phyloP scores from a whole-genome alignment of 2,329 filamentous ascomycete species.

The Fusarium torulosum region DNA sequence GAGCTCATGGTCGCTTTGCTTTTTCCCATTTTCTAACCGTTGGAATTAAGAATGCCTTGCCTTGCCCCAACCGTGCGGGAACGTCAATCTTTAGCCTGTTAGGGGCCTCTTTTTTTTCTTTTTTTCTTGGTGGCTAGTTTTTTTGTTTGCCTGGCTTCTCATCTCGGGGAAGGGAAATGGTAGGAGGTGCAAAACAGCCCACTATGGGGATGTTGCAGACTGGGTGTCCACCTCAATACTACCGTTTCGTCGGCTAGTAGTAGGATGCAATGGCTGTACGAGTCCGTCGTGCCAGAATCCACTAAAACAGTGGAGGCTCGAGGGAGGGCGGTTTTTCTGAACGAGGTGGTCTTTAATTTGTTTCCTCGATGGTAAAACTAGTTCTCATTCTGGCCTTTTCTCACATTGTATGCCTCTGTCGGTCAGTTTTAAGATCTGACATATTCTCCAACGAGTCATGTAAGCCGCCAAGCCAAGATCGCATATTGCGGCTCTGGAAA shows the following conservation, averaged over 20 bases:
- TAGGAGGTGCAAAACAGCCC: constrained; percentile 15
- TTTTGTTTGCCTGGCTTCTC: not conserved
- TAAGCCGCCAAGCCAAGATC: constrained; percentile 11
- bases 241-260: constrained; percentile 5
- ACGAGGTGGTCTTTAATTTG: too few relatives aligned
- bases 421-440: not conserved
- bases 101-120: not conserved
- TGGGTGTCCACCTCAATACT: constrained; percentile 22
- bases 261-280: not conserved
- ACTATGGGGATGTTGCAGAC: constrained; percentile 2
- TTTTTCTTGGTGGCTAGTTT: not conserved
- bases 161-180: not conserved
- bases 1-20: not conserved
- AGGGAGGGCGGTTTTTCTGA: too few relatives aligned
- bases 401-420: too few relatives aligned
- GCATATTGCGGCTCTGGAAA: constrained; percentile 7
- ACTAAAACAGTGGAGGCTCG: too few relatives aligned
- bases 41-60: not conserved
- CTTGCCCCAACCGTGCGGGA: not conserved
- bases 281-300: not conserved
- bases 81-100: not conserved
- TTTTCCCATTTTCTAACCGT: not conserved
- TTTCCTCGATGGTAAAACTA: too few relatives aligned
- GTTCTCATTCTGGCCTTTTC: too few relatives aligned
- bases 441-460: not conserved